Percentiles rank a stretch among this genome's conserved stretches.
Conservation (phyloP, 2,329 filamentous ascomycete species). For the Coleophoma eucalyptorum region DNA sequence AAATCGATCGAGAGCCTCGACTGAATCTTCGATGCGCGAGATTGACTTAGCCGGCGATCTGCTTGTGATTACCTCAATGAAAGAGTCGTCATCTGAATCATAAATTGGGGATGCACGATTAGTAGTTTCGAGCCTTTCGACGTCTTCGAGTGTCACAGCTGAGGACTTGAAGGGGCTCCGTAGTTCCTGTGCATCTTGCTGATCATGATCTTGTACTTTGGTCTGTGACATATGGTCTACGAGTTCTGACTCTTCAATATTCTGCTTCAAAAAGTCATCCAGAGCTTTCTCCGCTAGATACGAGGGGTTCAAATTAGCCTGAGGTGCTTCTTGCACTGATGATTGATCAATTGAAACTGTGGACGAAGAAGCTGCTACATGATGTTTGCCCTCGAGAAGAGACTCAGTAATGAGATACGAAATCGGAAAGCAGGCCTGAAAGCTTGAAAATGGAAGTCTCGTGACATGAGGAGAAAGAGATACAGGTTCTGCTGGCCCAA, state of each 20-base stretch:
- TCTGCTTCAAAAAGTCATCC: conserved; percentile 3
- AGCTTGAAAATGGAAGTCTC: not conserved
- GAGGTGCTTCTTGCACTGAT: not conserved
- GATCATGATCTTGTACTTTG: not conserved
- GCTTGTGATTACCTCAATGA: conserved; percentile 31
- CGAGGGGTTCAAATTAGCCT: conserved; percentile 14
- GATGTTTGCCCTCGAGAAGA: no score
- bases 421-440: no score
- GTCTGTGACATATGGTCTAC: not conserved
- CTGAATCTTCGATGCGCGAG: conserved; percentile 57
- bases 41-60: conserved; percentile 32
- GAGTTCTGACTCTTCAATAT: not conserved
- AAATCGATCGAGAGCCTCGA: conserved; percentile 58
- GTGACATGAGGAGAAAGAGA: no score
- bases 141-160: conserved; percentile 20
- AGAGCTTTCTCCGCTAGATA: conserved; percentile 19
- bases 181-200: not conserved
- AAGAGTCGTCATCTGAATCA: conserved; percentile 25
- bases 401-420: no score
- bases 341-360: no score
- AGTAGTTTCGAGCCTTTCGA: conserved; percentile 13
- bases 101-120: conserved; percentile 3
- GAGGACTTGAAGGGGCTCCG: not conserved
- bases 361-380: no score
- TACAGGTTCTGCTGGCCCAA: not conserved